A percentile compares a stretch with the other conserved stretches of the same genome.
phyloP scores from a whole-genome alignment of 2,329 filamentous ascomycete species.

The Ceratocystis cubensis region DNA sequence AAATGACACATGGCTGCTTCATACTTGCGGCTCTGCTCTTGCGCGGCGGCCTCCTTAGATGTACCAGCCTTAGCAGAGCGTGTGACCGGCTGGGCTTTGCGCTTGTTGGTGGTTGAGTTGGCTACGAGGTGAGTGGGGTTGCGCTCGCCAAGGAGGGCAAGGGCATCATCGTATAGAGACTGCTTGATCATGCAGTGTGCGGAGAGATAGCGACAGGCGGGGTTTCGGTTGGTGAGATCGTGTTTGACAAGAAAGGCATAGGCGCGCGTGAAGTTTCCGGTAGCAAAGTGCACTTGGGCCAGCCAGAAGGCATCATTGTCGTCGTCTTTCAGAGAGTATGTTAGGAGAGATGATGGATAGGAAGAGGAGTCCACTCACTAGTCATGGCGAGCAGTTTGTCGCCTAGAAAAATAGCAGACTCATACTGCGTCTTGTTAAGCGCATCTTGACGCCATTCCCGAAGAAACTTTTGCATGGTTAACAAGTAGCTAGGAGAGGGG shows the following conservation, averaged over 20 bases:
- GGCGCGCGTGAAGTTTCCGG: conserved; percentile 86
- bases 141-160: conserved; percentile 74
- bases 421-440: conserved; percentile 89
- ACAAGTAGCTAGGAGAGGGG: background rate
- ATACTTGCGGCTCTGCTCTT: conserved; percentile 48
- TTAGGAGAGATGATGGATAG: background rate
- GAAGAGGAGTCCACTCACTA: conserved; percentile 42
- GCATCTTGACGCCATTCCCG: conserved; percentile 92
- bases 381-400: conserved; percentile 94
- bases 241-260: conserved; percentile 74
- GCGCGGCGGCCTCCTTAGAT: conserved; percentile 19
- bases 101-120: conserved; percentile 42
- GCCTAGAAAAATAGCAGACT: conserved; percentile 90
- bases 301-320: conserved; percentile 95
- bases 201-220: conserved; percentile 82
- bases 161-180: conserved; percentile 75
- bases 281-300: conserved; percentile 93
- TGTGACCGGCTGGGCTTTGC: conserved; percentile 47
- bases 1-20: conserved; percentile 97
- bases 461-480: conserved; percentile 76
- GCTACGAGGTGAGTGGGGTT: conserved; percentile 83
- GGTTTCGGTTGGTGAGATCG: conserved; percentile 67
- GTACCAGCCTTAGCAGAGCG: conserved; percentile 29
- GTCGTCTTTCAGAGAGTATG: conserved; percentile 47
- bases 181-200: conserved; percentile 93